These are phyloP conservation scores for Fusarium humuli DNA, from an alignment of 2,329 filamentous ascomycete species.

Conservation along the genomic window DNA sequence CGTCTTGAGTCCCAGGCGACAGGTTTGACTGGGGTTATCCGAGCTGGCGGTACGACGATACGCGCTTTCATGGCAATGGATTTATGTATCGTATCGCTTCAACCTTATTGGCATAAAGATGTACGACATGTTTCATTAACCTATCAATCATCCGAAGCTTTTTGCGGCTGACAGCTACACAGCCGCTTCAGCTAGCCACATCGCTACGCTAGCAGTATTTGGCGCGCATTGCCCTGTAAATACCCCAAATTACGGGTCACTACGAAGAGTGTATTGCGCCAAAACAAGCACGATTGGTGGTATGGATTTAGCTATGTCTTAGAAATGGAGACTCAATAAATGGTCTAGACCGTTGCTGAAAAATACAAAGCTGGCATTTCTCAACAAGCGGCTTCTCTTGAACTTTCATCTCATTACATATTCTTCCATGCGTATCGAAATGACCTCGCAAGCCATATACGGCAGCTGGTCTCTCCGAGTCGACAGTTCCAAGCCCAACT, in stretches of 20 bases:
- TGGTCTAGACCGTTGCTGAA: too few species aligned
- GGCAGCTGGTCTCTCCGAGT: neutral
- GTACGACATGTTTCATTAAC: rapidly evolving
- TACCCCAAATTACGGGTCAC: neutral
- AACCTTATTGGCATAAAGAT: neutral
- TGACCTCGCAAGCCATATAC: neutral
- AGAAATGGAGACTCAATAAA: too few species aligned
- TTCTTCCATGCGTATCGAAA: neutral
- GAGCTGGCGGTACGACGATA: neutral
- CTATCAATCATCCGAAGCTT: neutral
- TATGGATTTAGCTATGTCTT: too few species aligned
- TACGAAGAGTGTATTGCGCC: neutral
- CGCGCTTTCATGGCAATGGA: neutral
- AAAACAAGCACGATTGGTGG: too few species aligned
- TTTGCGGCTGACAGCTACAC: neutral
- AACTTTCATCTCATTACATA: neutral
- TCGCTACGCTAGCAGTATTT: neutral
- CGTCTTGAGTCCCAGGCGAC: neutral
- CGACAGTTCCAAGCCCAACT: neutral
- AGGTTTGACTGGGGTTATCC: neutral
- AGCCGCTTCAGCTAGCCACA: neutral
- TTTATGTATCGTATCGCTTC: neutral
- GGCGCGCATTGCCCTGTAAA: neutral
- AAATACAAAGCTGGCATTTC: too few species aligned
- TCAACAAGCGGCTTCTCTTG: neutral